Evolutionary conservation across 2,329 filamentous ascomycete species (phyloP).

Genomic region (Hirsutella thompsonii): DNA sequence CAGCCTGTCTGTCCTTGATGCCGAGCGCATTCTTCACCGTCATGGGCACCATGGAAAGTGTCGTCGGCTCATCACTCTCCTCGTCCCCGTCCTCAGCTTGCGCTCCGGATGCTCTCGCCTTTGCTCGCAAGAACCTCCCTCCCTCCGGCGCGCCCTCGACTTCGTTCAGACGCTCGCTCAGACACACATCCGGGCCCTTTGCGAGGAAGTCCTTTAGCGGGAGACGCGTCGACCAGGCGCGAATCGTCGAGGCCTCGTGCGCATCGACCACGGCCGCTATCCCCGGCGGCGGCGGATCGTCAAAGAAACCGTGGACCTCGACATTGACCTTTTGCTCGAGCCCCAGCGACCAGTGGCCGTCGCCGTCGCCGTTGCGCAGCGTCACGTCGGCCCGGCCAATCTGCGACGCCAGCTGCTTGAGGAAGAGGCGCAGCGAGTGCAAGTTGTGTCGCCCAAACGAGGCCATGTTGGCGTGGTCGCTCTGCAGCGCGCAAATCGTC

Average conservation of each 20-base stretch:
- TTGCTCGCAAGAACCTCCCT: slow-evolving; percentile 13
- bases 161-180: slow-evolving; percentile 37
- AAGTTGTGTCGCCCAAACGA: slow-evolving; percentile 38
- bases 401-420: slow-evolving; percentile 19
- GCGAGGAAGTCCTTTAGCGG: slow-evolving; percentile 40
- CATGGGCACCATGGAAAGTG: slow-evolving; percentile 2
- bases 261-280: background rate
- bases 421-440: slow-evolving; percentile 30
- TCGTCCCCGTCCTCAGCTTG: slow-evolving; percentile 6
- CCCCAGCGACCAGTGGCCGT: slow-evolving; percentile 29
- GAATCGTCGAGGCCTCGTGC: slow-evolving; percentile 17
- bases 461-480: slow-evolving; percentile 40
- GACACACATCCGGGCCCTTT: slow-evolving; percentile 40
- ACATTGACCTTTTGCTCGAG: slow-evolving; percentile 41
- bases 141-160: slow-evolving; percentile 18
- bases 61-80: background rate
- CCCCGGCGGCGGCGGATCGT: slow-evolving; percentile 22
- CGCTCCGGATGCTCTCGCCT: slow-evolving; percentile 15
- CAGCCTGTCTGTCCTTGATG: slow-evolving; percentile 14
- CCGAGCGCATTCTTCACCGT: slow-evolving; percentile 18
- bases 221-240: slow-evolving; percentile 37
- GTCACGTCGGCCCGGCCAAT: slow-evolving; percentile 20
- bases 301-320: slow-evolving; percentile 46
- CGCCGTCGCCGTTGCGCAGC: slow-evolving; percentile 8
- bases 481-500: slow-evolving; percentile 38